These are phyloP conservation scores for Exophiala dermatitidis DNA, from an alignment of 2,329 filamentous ascomycete genomes.

Conservation along the genomic window DNA sequence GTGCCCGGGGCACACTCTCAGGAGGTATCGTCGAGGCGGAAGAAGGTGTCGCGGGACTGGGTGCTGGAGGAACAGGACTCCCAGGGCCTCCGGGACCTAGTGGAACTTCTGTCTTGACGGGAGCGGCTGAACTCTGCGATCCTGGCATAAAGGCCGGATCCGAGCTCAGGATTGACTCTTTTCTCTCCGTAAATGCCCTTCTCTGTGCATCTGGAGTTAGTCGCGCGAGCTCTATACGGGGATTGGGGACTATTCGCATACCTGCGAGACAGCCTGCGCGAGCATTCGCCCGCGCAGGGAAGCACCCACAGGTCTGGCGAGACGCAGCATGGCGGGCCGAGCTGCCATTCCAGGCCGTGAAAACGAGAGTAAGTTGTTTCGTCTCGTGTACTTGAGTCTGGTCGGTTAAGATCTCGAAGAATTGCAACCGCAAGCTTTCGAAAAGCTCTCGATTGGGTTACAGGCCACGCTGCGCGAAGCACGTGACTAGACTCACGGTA, in stretches of 20 bases:
- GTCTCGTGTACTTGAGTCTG: neutral
- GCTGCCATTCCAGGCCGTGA: slow-evolving; percentile 13
- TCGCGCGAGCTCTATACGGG: slow-evolving; percentile 6
- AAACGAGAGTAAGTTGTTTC: slow-evolving; percentile 8
- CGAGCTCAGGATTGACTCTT: slow-evolving; percentile 23
- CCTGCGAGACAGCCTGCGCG: slow-evolving; percentile 20
- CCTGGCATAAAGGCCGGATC: slow-evolving; percentile 22
- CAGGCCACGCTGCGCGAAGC: slow-evolving; percentile 2
- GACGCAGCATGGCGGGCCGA: slow-evolving; percentile 24
- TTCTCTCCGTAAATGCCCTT: slow-evolving; percentile 23
- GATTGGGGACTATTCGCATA: slow-evolving; percentile 10
- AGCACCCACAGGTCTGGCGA: slow-evolving; percentile 22
- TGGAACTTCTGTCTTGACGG: slow-evolving; percentile 21
- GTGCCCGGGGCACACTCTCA: slow-evolving; percentile 42
- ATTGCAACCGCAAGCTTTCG: neutral
- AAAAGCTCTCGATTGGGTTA: slow-evolving; percentile 3
- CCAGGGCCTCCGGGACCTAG: slow-evolving; percentile 22
- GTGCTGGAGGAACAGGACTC: slow-evolving; percentile 22
- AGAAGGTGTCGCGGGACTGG: slow-evolving; percentile 31
- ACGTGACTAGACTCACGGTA: neutral
- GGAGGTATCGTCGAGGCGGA: slow-evolving; percentile 44
- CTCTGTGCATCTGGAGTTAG: slow-evolving; percentile 18
- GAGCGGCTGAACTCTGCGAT: slow-evolving; percentile 11
- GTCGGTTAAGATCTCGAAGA: slow-evolving; percentile 8
- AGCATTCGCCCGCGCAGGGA: slow-evolving; percentile 22